phyloP scores from a whole-genome alignment of 148 eudicot genomes.

The Fallopia convolvulus region DNA sequence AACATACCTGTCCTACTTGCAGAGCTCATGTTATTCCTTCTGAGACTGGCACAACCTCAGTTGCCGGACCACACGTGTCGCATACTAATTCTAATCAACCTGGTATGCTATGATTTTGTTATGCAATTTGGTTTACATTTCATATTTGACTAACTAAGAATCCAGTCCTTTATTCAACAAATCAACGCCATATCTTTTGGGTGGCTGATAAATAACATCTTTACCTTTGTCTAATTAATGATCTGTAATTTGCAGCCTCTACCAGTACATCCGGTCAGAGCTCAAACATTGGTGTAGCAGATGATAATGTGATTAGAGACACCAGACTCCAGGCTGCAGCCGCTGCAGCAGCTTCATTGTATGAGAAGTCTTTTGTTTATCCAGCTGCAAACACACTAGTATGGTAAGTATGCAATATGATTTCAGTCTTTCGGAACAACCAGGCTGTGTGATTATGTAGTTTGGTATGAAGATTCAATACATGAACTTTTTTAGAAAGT shows the following conservation, averaged over 20 bases:
- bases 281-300: conserved; percentile 30
- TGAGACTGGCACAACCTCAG: conserved; percentile 52
- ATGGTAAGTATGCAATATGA: conserved; percentile 38
- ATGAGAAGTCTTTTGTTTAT: conserved; percentile 84
- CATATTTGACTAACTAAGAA: neutral
- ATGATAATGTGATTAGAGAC: conserved; percentile 36
- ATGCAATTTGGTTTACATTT: neutral
- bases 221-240: neutral
- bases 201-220: neutral
- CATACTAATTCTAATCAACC: conserved; percentile 48
- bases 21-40: conserved; percentile 94
- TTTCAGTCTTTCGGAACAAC: too few relatives aligned
- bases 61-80: conserved; percentile 34
- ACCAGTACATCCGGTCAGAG: conserved; percentile 43
- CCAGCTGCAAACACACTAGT: conserved; percentile 53
- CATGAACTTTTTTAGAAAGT: neutral
- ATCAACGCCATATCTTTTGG: too few relatives aligned
- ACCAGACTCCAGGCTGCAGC: conserved; percentile 83
- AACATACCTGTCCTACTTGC: conserved; percentile 96
- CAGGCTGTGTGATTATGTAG: neutral
- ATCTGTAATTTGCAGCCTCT: conserved; percentile 21
- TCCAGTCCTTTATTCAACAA: neutral
- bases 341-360: conserved; percentile 83
- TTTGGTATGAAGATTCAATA: too few relatives aligned
- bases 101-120: conserved; percentile 28